Evolutionary conservation across 139 green algal genomes (phyloP), one percentile per base, ranked within the genome.

Genomic region (Desmodesmus armatus): DNA sequence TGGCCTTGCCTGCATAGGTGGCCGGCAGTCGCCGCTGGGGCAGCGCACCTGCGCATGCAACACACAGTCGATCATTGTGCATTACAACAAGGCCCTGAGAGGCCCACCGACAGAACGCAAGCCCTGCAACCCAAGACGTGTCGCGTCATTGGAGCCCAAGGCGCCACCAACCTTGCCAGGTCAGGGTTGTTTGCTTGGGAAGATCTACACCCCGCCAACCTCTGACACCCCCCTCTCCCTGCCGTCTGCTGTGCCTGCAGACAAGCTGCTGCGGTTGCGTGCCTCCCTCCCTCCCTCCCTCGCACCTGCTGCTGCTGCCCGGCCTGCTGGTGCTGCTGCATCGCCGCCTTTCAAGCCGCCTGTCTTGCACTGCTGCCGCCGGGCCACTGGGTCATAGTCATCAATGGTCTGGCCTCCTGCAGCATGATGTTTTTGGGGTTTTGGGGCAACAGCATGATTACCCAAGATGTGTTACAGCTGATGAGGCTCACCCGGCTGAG

Each of bases 331-430:
- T 74, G 67, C 85, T 84, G 60, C 77, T 63, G 63, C 77, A 63
- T 55, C 44, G 55, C 11, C 23, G 58, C 80, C 81, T 85, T 92
- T 92, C 43, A 92, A 78, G 76, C 93, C 90, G 25, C 93, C 93
- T 5, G 91, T 94, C 78, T 95, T 95, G 90, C 89, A 94, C 23
- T 84, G 65, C 33, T 55, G 31, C 23, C 87, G 71, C 41, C 88
- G 85, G 0, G 40, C 86, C 1, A 88, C 78, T 29, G 88, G 84
- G 70, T 97, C 93, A 75, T 97, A 97, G 23, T 92, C 85, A 25
- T 69, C 76, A 25, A 91, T 53, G 11, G 87, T 75, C 83, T 93
- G 85, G 3, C 87, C 87, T 27, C 80, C 73, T 37, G 84, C 82
- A 63, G 37, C 33, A 47, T 53, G n/a, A n/a, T 41, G 55, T 84